phyloP scores from a whole-genome alignment of 139 green algal genomes.

The Trebouxia sp. region DNA sequence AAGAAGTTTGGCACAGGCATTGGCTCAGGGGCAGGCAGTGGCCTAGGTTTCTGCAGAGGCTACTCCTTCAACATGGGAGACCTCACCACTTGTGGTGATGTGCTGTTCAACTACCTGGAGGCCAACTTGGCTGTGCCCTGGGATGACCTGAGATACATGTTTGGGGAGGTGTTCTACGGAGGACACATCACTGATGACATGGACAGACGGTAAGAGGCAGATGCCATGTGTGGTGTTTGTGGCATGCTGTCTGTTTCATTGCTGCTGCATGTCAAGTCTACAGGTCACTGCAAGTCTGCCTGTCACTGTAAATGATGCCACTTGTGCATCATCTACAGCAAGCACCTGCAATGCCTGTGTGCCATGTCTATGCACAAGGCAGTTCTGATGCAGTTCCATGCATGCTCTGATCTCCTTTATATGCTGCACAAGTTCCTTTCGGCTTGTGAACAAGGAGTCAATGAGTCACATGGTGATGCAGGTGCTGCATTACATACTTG shows the following conservation, averaged over 20 bases:
- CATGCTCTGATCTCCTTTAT: too few species aligned
- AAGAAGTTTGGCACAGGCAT: constrained; percentile 92
- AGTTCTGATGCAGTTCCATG: too few species aligned
- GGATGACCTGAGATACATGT: constrained; percentile 88
- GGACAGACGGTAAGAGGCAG: constrained; percentile 61
- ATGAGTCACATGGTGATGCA: not conserved
- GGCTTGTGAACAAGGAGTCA: too few species aligned
- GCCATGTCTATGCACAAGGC: too few species aligned
- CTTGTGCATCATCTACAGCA: too few species aligned
- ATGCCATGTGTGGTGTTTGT: too few species aligned
- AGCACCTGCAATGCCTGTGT: too few species aligned
- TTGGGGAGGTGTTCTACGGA: constrained; percentile 89
- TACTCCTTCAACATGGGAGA: constrained; percentile 93
- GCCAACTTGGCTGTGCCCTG: constrained; percentile 75
- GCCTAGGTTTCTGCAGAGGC: constrained; percentile 85
- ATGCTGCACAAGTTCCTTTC: too few species aligned
- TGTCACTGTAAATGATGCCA: too few species aligned
- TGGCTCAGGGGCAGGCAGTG: constrained; percentile 75
- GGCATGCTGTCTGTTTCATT: not conserved
- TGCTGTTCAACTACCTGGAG: constrained; percentile 87
- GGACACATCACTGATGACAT: constrained; percentile 88
- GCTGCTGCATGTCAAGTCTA: too few species aligned
- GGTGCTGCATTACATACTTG: constrained; percentile 82
- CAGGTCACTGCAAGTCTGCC: too few species aligned
- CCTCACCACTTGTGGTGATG: constrained; percentile 82